phyloP scores from a whole-genome alignment of 441 rosid species.

The Dalechampia spathulata region DNA sequence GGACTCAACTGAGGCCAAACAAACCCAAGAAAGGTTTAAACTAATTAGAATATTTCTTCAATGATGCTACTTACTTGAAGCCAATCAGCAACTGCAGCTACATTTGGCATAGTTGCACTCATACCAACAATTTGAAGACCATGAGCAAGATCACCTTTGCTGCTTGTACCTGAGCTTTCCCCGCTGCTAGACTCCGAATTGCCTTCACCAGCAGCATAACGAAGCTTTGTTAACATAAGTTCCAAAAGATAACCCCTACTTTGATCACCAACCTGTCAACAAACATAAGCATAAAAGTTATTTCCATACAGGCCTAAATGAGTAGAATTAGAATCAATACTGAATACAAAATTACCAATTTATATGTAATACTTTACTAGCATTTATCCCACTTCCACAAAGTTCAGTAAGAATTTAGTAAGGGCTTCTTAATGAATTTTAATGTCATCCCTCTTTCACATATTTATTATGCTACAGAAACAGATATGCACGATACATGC shows the following conservation, averaged over 20 bases:
- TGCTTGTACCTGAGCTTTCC: constrained; percentile 83
- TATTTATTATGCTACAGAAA: no score
- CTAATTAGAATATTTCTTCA: background rate
- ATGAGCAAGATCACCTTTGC: constrained; percentile 69
- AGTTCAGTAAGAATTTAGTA: no score
- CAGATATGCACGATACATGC: background rate
- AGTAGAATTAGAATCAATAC: constrained; percentile 2
- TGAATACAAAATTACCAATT: background rate
- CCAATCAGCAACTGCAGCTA: constrained; percentile 97
- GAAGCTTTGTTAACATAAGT: constrained; percentile 93
- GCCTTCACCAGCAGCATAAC: constrained; percentile 98
- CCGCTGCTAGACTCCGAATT: constrained; percentile 70
- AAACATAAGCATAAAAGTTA: constrained; percentile 20
- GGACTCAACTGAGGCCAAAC: background rate
- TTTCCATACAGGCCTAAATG: background rate
- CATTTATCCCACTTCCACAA: no score
- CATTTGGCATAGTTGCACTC: constrained; percentile 99
- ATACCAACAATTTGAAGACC: constrained; percentile 98
- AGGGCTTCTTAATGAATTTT: no score
- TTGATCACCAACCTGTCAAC: constrained; percentile 89
- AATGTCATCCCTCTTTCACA: no score
- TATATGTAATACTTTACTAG: no score
- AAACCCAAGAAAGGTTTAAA: background rate
- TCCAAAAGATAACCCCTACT: constrained; percentile 97
- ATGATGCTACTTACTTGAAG: constrained; percentile 67